Conservation (phyloP, 495 filamentous ascomycete species). For the Alectoria sarmentosa region DNA sequence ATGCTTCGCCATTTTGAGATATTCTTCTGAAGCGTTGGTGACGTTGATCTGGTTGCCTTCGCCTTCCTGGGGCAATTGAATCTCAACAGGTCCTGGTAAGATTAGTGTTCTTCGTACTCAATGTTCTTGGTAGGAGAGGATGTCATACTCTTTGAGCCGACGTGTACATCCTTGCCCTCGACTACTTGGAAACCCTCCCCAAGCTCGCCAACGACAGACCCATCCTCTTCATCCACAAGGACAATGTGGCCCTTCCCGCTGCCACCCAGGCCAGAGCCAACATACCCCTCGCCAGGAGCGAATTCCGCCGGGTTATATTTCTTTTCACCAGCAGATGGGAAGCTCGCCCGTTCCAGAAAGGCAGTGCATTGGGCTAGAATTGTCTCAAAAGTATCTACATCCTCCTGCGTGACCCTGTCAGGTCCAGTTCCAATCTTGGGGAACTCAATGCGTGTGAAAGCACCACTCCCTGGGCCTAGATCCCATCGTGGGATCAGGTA, state of each 20-base stretch:
- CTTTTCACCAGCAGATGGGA: slow-evolving; percentile 39
- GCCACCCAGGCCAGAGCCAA: slow-evolving; percentile 42
- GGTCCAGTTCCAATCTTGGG: slow-evolving; percentile 58
- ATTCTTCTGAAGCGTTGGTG: slow-evolving; percentile 69
- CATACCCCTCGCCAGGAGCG: slow-evolving; percentile 72
- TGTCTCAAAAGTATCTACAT: slow-evolving; percentile 93
- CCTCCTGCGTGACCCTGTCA: slow-evolving; percentile 70
- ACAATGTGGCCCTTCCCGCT: slow-evolving; percentile 67
- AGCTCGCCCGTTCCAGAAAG: slow-evolving; percentile 71
- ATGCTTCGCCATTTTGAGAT: slow-evolving; percentile 72
- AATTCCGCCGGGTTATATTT: slow-evolving; percentile 76
- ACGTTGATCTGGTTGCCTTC: slow-evolving; percentile 62
- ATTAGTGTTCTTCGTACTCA: slow-evolving; percentile 6
- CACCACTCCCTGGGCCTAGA: slow-evolving; percentile 73
- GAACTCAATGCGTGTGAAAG: slow-evolving; percentile 88
- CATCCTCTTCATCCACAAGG: slow-evolving; percentile 92
- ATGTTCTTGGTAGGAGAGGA: not conserved
- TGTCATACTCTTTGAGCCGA: slow-evolving; percentile 76
- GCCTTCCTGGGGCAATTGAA: slow-evolving; percentile 71
- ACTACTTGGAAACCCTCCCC: slow-evolving; percentile 73
- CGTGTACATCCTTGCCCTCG: slow-evolving; percentile 63
- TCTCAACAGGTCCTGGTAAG: slow-evolving; percentile 75
- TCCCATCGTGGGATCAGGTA: slow-evolving; percentile 95
- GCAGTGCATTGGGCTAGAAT: slow-evolving; percentile 94
- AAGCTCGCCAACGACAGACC: slow-evolving; percentile 88